phyloP scores from a whole-genome alignment of 805 yeast species.

The Nakazawaea populi region DNA sequence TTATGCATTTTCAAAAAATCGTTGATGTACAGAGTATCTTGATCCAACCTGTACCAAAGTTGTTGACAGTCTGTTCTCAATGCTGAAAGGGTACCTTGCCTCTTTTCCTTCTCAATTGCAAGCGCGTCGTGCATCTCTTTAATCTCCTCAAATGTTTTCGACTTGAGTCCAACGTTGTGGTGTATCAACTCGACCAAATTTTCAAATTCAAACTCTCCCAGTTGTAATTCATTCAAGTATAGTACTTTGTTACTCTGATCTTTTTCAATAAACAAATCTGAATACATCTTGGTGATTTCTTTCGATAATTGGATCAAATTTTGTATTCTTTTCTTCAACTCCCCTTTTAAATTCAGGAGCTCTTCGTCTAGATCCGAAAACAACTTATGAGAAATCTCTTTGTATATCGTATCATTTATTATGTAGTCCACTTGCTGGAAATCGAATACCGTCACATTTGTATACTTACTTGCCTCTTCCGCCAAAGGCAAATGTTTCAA shows the following conservation, averaged over 20 bases:
- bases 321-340: conserved; percentile 16
- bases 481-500: conserved; percentile 19
- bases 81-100: conserved; percentile 30
- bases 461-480: conserved; percentile 13
- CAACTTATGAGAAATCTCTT: conserved; percentile 19
- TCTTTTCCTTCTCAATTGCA: conserved; percentile 25
- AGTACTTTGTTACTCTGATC: conserved; percentile 12
- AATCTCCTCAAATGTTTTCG: conserved; percentile 13
- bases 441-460: conserved; percentile 10
- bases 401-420: conserved; percentile 22
- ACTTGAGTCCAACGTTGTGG: conserved; percentile 19
- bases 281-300: conserved; percentile 1
- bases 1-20: conserved; percentile 37
- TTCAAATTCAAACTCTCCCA: conserved; percentile 7
- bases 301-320: conserved; percentile 17
- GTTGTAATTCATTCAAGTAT: conserved; percentile 6
- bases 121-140: conserved; percentile 15
- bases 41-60: conserved; percentile 41
- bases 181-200: conserved; percentile 15
- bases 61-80: conserved; percentile 28
- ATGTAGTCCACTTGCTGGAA: conserved; percentile 18
- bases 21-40: conserved; percentile 23
- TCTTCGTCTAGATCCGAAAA: conserved; percentile 22
- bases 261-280: background rate
- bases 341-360: conserved; percentile 18